Conservation (phyloP, 768 basidiomycete species). For the Scleroderma citrinum region DNA sequence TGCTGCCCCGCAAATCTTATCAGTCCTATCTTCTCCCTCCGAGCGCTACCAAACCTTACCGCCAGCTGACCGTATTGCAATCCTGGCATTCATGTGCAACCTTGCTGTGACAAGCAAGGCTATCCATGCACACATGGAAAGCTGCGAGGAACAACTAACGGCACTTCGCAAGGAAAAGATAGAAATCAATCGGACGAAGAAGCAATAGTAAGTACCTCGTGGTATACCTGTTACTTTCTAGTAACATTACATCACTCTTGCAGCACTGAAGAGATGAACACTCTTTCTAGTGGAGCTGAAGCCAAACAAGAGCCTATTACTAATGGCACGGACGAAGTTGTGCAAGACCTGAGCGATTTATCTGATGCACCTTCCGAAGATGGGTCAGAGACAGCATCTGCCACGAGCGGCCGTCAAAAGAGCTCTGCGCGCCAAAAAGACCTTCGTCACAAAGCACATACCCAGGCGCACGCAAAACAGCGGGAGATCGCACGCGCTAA, state of each 20-base stretch:
- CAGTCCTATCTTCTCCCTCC: constrained; percentile 44
- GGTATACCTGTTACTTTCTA: constrained; percentile 5
- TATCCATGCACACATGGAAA: constrained; percentile 85
- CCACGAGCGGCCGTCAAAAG: constrained; percentile 35
- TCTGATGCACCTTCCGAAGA: constrained; percentile 65
- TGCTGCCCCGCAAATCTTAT: constrained; percentile 36
- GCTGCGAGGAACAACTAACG: constrained; percentile 83
- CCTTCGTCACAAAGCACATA: constrained; percentile 47
- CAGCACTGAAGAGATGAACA: constrained; percentile 71
- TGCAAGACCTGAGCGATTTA: constrained; percentile 63
- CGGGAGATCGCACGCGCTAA: constrained; percentile 75
- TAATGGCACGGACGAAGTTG: constrained; percentile 39
- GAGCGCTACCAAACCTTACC: constrained; percentile 72
- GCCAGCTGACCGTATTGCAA: constrained; percentile 73
- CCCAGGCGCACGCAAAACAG: constrained; percentile 64
- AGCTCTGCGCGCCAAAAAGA: constrained; percentile 46
- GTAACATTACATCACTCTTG: constrained; percentile 9
- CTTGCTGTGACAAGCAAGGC: constrained; percentile 86
- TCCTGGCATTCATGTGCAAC: constrained; percentile 86
- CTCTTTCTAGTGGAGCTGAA: constrained; percentile 49
- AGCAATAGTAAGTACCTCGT: constrained; percentile 64
- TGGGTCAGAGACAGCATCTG: constrained; percentile 54
- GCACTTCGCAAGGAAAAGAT: constrained; percentile 93
- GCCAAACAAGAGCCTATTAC: constrained; percentile 41
- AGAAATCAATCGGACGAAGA: constrained; percentile 87